Conservation (phyloP, 805 yeast species). For the Candida anglica region DNA sequence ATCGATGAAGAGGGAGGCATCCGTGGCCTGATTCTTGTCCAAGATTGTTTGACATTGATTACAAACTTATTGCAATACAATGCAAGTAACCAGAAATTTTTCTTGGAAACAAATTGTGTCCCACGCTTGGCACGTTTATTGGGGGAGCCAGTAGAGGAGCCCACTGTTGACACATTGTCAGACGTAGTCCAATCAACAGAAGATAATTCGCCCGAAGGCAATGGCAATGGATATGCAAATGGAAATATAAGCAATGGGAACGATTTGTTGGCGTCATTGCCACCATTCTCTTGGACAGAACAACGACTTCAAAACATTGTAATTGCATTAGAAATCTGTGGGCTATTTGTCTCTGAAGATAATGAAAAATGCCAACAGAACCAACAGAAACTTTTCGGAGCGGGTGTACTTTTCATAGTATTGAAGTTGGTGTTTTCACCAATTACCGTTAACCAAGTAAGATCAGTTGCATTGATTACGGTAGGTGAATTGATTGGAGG, state of each 20-base stretch:
- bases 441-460: slow-evolving; percentile 58
- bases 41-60: slow-evolving; percentile 78
- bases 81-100: slow-evolving; percentile 84
- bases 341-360: slow-evolving; percentile 67
- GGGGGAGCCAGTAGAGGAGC: slow-evolving; percentile 48
- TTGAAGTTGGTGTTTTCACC: slow-evolving; percentile 69
- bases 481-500: slow-evolving; percentile 73
- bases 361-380: slow-evolving; percentile 58
- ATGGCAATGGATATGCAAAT: not conserved
- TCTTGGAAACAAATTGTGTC: slow-evolving; percentile 79
- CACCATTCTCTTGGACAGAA: slow-evolving; percentile 67
- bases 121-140: slow-evolving; percentile 61
- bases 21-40: slow-evolving; percentile 84
- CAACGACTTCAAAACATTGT: slow-evolving; percentile 67
- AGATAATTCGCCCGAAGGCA: not conserved
- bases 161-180: too few species aligned
- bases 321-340: slow-evolving; percentile 67
- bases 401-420: slow-evolving; percentile 63
- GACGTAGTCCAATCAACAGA: not conserved
- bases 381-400: slow-evolving; percentile 56
- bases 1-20: slow-evolving; percentile 86
- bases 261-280: slow-evolving; percentile 7
- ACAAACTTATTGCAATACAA: slow-evolving; percentile 74
- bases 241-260: not conserved
- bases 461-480: slow-evolving; percentile 66